Evolutionary conservation across 1,284 basidiomycete species (phyloP).

Genomic region (Rhodotorula glutinis): DNA sequence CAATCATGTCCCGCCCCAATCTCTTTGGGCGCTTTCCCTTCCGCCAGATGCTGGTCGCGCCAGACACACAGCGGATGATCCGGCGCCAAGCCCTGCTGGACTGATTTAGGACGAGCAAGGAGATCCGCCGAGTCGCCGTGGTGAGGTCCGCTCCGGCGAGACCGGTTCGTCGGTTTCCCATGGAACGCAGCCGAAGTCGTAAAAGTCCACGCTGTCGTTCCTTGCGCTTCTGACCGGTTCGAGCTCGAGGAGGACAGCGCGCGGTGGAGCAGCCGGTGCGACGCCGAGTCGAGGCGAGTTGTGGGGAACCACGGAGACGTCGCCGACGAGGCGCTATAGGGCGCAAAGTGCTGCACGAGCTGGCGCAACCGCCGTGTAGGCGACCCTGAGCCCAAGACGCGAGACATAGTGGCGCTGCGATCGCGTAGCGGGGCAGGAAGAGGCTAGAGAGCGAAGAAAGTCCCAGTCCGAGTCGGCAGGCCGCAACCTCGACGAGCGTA

Average conservation of each 20-base stretch:
- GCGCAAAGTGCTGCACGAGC: neutral
- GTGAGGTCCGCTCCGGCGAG: neutral
- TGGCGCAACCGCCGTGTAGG: constrained; percentile 1
- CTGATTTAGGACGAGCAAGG: neutral
- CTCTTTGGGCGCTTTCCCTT: constrained; percentile 6
- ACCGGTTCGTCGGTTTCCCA: constrained; percentile 21
- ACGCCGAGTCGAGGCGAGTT: constrained; percentile 3
- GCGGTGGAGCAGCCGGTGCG: neutral
- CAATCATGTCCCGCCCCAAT: constrained; percentile 37
- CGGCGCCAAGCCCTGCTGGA: constrained; percentile 10
- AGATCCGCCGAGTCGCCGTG: neutral
- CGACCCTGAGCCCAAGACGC: neutral
- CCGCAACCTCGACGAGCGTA: neutral
- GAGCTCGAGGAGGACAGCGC: neutral
- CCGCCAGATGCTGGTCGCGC: constrained; percentile 20
- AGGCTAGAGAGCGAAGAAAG: neutral
- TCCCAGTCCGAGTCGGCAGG: no score
- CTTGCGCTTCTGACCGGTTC: no score
- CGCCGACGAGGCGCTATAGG: neutral
- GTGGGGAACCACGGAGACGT: neutral
- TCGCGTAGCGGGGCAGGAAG: no score
- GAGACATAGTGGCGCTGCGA: neutral
- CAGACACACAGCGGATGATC: constrained; percentile 24
- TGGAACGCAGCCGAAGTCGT: constrained; percentile 25
- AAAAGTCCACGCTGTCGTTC: constrained; percentile 5